Percentiles rank a stretch among this genome's conserved stretches.
These are phyloP conservation scores for Teunomyces lycoperdinae DNA, from an alignment of 805 yeast species.

Conservation along the genomic window DNA sequence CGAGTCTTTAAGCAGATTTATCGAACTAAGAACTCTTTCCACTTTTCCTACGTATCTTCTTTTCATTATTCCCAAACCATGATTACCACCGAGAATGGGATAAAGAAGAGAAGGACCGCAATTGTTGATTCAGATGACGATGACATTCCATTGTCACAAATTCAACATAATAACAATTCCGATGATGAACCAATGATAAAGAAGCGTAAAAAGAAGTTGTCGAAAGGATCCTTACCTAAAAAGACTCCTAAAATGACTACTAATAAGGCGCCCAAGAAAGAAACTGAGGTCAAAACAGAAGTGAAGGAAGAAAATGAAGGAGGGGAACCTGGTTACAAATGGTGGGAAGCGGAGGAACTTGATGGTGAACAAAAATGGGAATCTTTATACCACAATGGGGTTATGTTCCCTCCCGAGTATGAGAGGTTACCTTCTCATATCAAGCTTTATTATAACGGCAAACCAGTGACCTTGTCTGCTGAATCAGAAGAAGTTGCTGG, in stretches of 20 bases:
- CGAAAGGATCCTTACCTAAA: conserved; percentile 5
- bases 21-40: not conserved
- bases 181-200: conserved; percentile 1
- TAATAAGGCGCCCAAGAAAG: conserved; percentile 11
- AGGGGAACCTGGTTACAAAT: conserved; percentile 25
- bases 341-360: conserved; percentile 78
- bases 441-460: conserved; percentile 71
- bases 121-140: conserved; percentile 11
- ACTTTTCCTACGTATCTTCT: not conserved
- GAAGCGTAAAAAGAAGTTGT: conserved; percentile 11
- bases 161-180: not conserved
- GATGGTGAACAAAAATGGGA: conserved; percentile 84
- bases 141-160: conserved; percentile 16
- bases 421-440: conserved; percentile 79
- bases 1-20: not conserved
- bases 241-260: not conserved
- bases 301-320: conserved; percentile 9
- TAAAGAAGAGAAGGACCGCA: not conserved
- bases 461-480: conserved; percentile 69
- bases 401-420: conserved; percentile 88
- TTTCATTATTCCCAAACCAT: not conserved
- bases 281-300: conserved; percentile 2
- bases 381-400: conserved; percentile 84
- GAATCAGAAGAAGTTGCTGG: conserved; percentile 97
- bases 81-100: not conserved